phyloP scores from a whole-genome alignment of 805 yeast genomes.

The Priceomyces carsonii region DNA sequence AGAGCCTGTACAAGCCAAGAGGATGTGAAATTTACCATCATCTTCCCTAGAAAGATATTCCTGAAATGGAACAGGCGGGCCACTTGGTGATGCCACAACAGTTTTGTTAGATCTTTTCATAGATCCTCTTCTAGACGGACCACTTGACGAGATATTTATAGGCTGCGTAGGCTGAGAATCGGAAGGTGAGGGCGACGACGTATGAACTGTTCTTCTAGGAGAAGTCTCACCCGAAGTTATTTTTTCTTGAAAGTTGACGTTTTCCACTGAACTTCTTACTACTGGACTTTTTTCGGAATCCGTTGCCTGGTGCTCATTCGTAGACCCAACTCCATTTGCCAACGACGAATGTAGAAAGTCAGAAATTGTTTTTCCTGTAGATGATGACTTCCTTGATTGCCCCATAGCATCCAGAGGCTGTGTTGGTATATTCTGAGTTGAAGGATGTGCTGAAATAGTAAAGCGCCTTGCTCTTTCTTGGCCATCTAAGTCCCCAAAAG shows the following conservation, averaged over 20 bases:
- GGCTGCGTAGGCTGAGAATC: conserved; percentile 18
- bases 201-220: too few relatives aligned
- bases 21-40: conserved; percentile 82
- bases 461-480: conserved; percentile 41
- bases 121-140: conserved; percentile 21
- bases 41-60: conserved; percentile 71
- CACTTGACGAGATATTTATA: conserved; percentile 13
- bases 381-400: conserved; percentile 9
- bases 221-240: neutral
- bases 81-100: conserved; percentile 54
- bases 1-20: conserved; percentile 93
- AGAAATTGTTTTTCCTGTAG: conserved; percentile 8
- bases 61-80: conserved; percentile 73
- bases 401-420: conserved; percentile 3
- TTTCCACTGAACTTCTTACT: conserved; percentile 7
- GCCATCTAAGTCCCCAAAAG: conserved; percentile 35
- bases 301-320: conserved; percentile 6
- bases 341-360: conserved; percentile 8
- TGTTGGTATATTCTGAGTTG: conserved; percentile 22
- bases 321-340: neutral
- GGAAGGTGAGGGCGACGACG: conserved; percentile 8
- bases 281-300: conserved; percentile 14
- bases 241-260: neutral
- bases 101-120: conserved; percentile 48
- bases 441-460: conserved; percentile 46